These are phyloP conservation scores for Aspergillus texensis DNA, from an alignment of 2,329 filamentous ascomycete species.

Conservation along the genomic window DNA sequence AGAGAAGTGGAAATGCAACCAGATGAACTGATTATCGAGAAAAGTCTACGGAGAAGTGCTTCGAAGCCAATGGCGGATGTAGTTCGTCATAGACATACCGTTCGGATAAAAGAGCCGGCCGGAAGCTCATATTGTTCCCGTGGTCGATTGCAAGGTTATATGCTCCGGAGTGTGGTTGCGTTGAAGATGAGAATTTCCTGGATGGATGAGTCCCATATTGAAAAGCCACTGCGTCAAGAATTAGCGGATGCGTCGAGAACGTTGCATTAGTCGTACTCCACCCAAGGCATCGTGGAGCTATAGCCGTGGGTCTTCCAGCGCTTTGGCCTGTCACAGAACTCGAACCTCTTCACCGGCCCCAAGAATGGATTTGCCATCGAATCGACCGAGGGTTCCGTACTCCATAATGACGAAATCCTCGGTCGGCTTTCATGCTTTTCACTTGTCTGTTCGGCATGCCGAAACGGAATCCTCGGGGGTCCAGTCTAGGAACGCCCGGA, in stretches of 20 bases:
- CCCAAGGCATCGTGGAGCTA: not conserved
- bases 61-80: not conserved
- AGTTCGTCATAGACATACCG: not conserved
- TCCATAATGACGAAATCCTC: conserved; percentile 2
- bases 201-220: not conserved
- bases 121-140: not conserved
- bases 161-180: not conserved
- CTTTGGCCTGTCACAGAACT: not conserved
- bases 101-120: not conserved
- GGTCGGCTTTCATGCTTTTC: not conserved
- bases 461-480: not conserved
- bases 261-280: conserved; percentile 1
- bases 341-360: not conserved
- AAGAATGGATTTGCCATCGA: not conserved
- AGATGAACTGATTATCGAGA: not conserved
- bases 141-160: not conserved
- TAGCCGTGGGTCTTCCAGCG: not conserved
- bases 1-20: not conserved
- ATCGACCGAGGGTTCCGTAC: not conserved
- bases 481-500: not conserved
- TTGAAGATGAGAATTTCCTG: not conserved
- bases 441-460: conserved; percentile 4
- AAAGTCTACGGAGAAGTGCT: not conserved
- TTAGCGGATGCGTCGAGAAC: not conserved
- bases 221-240: not conserved